Conservation (phyloP, 202 grass and related monocot species). For the Musa balbisiana region DNA sequence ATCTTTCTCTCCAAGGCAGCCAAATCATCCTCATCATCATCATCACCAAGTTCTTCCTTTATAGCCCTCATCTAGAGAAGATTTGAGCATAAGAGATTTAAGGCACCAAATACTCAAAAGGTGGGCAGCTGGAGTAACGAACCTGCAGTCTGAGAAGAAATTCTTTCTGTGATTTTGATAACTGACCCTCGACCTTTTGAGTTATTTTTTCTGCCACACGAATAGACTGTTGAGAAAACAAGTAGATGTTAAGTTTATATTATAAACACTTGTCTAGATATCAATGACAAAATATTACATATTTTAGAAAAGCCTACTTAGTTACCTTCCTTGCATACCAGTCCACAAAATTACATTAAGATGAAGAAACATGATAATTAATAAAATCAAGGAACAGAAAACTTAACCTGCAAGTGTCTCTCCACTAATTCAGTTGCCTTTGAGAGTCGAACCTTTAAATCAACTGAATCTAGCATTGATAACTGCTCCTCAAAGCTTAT, state of each 20-base stretch:
- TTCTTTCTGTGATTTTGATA: slow-evolving; percentile 97
- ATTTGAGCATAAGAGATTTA: background rate
- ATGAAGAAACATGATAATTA: slow-evolving; percentile 15
- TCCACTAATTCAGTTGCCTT: slow-evolving; percentile 97
- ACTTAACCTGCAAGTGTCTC: slow-evolving; percentile 77
- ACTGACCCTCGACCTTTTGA: slow-evolving; percentile 91
- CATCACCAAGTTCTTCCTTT: slow-evolving; percentile 94
- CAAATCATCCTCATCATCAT: slow-evolving; percentile 97
- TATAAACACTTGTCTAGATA: background rate
- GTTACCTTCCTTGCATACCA: too few relatives aligned
- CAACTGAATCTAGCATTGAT: slow-evolving; percentile 92
- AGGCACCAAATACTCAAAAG: background rate
- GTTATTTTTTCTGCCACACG: slow-evolving; percentile 99
- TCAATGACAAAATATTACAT: background rate
- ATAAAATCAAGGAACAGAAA: background rate
- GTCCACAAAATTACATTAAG: slow-evolving; percentile 5
- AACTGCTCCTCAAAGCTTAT: slow-evolving; percentile 98
- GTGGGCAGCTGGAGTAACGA: background rate
- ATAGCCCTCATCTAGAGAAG: slow-evolving; percentile 87
- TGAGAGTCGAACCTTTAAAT: slow-evolving; percentile 87
- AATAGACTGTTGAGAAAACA: slow-evolving; percentile 62
- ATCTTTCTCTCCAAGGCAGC: slow-evolving; percentile 95
- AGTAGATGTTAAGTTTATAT: background rate
- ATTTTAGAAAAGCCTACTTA: too few relatives aligned
- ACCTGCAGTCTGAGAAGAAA: slow-evolving; percentile 96